phyloP scores from a whole-genome alignment of 2,329 filamentous ascomycete species.

The Aspergillus persii region DNA sequence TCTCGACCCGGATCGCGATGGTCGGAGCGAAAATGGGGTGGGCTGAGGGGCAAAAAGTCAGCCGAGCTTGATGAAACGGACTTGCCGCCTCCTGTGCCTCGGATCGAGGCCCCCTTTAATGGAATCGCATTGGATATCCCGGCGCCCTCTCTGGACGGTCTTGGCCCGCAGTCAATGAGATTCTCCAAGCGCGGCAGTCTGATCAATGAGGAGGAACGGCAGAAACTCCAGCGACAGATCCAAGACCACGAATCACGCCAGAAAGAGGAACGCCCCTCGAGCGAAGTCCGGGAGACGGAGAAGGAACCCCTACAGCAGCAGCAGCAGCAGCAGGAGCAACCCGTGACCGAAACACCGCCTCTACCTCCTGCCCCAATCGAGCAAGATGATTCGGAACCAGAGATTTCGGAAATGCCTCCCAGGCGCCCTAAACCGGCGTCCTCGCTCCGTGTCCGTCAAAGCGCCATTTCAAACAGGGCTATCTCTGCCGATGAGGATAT shows the following conservation, averaged over 20 bases:
- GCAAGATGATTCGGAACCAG: constrained; percentile 17
- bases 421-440: constrained; percentile 33
- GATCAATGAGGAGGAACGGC: constrained; percentile 49
- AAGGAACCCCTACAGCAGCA: background rate
- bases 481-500: constrained; percentile 64
- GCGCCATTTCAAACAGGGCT: constrained; percentile 45
- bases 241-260: constrained; percentile 17
- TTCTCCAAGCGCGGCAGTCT: constrained; percentile 63
- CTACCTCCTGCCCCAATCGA: constrained; percentile 8
- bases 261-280: constrained; percentile 1
- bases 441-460: constrained; percentile 37
- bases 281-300: background rate
- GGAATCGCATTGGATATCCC: constrained; percentile 57
- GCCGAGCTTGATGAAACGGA: constrained; percentile 32
- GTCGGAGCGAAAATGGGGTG: constrained; percentile 45
- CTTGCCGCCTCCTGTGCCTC: constrained; percentile 33
- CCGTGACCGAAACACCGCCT: constrained; percentile 9
- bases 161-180: constrained; percentile 52
- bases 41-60: constrained; percentile 33
- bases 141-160: constrained; percentile 51
- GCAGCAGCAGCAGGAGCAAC: constrained; percentile 7
- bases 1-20: constrained; percentile 42
- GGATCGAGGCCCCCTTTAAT: constrained; percentile 41
- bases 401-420: constrained; percentile 22
- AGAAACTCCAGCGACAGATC: constrained; percentile 31